Base-by-base conservation (phyloP, 2,329 filamentous ascomycete species). In the Phyllosticta paracitricarpa region DNA sequence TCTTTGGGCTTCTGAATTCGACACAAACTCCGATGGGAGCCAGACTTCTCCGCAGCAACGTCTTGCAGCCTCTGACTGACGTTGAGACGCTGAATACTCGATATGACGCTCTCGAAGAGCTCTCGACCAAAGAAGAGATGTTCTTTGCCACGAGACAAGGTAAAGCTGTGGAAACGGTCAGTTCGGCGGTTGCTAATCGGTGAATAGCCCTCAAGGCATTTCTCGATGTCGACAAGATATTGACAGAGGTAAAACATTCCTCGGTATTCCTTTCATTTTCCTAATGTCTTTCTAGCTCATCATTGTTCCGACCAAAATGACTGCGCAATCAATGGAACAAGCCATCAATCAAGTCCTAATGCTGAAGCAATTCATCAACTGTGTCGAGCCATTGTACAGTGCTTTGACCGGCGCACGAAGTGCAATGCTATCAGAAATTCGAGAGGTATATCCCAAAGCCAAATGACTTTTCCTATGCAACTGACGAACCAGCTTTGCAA, bases 1-100 rank as follows among this genome's bases (percentile, higher is more conserved):
- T 99, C 0, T 93, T 92, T 64, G 92, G 92, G 0, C 73, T 97
- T 0, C 76, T 99, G 54, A 95, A 97, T 67, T 82, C 91, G 65
- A 96, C 92, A 0, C 71, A 84, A 22, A 97, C 94, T 0, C 88
- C 89, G 0, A 97, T 97, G 91, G 94, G 94, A 2, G 81, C 85
- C 4, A 84, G 94, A 57, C 81, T 96, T 64, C 81, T 99, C 26
- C 83, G 91, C 61, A 91, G 86, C 71, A 96, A 89, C 65, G 87
- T 99, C 33, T 76, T 97, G 1, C 94, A 99, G 68, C 94, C 94
- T 3, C 88, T 90, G 0, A 97, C 90, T 0, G 82, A 87, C 59
- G 74, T 81, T 3, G 77, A 81, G 2, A 87, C 89, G 14, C 81
- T 99, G 17, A 77, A 76, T 1, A 84, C 82, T 33, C 84, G 94